Conservation (phyloP, 352 stramenopile genomes). For the Globisporangium recalcitrans region DNA sequence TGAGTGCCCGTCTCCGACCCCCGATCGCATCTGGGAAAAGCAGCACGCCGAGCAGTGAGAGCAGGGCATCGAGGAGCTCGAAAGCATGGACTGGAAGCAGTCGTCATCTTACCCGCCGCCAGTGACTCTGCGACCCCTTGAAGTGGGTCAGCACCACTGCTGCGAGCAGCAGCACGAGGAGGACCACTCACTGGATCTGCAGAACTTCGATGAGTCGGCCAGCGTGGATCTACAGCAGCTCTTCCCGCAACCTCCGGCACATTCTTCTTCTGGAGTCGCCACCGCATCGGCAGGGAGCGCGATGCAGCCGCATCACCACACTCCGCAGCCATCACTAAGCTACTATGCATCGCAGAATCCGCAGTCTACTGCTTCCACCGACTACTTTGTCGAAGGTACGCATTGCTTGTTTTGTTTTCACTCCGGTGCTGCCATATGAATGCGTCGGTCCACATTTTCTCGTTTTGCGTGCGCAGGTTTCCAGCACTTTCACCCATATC, state of each 20-base stretch:
- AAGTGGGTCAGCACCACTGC: not conserved
- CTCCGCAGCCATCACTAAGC: not conserved
- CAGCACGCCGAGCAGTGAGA: not conserved
- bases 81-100: constrained; percentile 25
- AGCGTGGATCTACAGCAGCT: constrained; percentile 20
- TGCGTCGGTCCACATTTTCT: not conserved
- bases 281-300: not conserved
- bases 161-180: constrained; percentile 2
- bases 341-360: constrained; percentile 11
- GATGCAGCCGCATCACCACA: constrained; percentile 5
- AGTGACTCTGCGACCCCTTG: not conserved
- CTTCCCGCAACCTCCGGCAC: constrained; percentile 6
- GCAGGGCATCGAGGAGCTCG: not conserved
- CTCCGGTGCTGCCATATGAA: not conserved
- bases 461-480: constrained; percentile 7
- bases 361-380: not conserved
- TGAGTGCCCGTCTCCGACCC: constrained; percentile 6
- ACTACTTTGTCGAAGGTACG: constrained; percentile 18
- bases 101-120: constrained; percentile 9
- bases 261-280: not conserved
- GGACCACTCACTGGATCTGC: constrained; percentile 13
- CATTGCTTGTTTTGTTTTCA: not conserved
- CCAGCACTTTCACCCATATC: constrained; percentile 9
- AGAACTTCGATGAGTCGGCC: constrained; percentile 19
- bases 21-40: constrained; percentile 6